These are phyloP conservation scores for Phytopythium sindhum DNA, from an alignment of 352 stramenopile species.

Conservation along the genomic window DNA sequence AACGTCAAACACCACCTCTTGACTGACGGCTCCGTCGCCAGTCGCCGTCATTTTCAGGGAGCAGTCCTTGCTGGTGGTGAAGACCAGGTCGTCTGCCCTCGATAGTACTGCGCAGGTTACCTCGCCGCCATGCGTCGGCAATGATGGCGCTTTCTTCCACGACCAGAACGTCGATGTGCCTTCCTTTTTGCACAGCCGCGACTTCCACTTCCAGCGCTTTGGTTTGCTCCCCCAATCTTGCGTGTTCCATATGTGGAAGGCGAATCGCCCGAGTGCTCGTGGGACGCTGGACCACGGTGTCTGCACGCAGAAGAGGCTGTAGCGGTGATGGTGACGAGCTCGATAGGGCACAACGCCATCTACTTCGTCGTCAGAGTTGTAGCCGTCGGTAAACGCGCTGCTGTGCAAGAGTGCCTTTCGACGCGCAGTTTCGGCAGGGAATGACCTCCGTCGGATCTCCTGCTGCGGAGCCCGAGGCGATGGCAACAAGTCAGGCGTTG, in stretches of 20 bases:
- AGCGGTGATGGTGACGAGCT: conserved; percentile 9
- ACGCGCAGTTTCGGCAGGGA: conserved; percentile 5
- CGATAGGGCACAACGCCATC: conserved; percentile 4
- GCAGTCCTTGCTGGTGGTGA: conserved; percentile 70
- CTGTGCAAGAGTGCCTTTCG: conserved; percentile 1
- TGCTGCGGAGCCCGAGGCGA: conserved; percentile 30
- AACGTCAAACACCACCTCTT: conserved; percentile 26
- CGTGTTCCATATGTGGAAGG: conserved; percentile 10
- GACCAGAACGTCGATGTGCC: conserved; percentile 27
- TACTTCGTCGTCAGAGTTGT: conserved; percentile 32
- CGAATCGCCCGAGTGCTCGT: conserved; percentile 4
- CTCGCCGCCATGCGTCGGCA: conserved; percentile 50
- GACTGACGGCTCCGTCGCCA: conserved; percentile 21
- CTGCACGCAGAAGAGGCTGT: conserved; percentile 47
- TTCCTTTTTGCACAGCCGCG: conserved; percentile 32
- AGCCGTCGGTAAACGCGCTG: conserved; percentile 25
- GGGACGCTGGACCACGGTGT: conserved; percentile 33
- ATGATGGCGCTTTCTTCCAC: conserved; percentile 44
- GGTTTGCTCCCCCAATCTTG: conserved; percentile 39
- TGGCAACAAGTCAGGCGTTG: conserved; percentile 45
- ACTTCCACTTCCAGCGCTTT: conserved; percentile 60
- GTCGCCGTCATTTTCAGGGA: conserved; percentile 52
- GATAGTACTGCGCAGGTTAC: conserved; percentile 63
- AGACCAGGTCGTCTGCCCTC: conserved; percentile 41
- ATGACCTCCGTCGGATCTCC: conserved; percentile 18